Conservation (phyloP, 1,284 basidiomycete species). For the Ceratobasidium sp. region DNA sequence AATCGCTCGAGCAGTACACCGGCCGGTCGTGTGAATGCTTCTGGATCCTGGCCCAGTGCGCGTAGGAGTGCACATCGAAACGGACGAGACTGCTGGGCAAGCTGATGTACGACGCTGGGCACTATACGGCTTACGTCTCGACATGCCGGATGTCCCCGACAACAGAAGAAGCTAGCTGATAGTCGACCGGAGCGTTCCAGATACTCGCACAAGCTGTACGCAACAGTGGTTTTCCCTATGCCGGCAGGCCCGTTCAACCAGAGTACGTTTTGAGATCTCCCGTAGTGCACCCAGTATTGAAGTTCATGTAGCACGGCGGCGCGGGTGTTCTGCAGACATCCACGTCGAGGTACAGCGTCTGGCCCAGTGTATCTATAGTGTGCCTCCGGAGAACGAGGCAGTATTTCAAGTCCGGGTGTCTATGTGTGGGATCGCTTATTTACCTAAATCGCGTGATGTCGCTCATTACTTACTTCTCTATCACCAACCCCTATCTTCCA, state of each 20-base stretch:
- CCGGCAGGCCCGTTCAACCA: constrained; percentile 31
- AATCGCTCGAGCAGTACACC: neutral
- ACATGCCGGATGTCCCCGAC: neutral
- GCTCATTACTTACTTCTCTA: neutral
- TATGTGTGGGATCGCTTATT: neutral
- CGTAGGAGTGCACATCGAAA: neutral
- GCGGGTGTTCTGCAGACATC: neutral
- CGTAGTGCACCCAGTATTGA: neutral
- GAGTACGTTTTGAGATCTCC: neutral
- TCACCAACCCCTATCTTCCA: neutral
- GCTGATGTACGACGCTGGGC: neutral
- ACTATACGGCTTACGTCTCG: constrained; percentile 6
- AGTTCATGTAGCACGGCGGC: neutral
- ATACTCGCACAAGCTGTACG: constrained; percentile 1
- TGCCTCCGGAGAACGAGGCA: neutral
- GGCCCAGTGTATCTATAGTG: neutral
- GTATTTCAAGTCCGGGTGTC: neutral
- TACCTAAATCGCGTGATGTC: neutral
- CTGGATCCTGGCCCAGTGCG: neutral
- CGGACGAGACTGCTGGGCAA: neutral
- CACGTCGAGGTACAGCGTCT: neutral
- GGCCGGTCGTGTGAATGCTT: neutral
- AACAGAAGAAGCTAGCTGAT: constrained; percentile 26
- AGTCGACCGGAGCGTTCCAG: neutral
- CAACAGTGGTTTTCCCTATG: constrained; percentile 10